phyloP scores from a whole-genome alignment of 2,329 filamentous ascomycete genomes.

The Dendrostoma leiphaemia region DNA sequence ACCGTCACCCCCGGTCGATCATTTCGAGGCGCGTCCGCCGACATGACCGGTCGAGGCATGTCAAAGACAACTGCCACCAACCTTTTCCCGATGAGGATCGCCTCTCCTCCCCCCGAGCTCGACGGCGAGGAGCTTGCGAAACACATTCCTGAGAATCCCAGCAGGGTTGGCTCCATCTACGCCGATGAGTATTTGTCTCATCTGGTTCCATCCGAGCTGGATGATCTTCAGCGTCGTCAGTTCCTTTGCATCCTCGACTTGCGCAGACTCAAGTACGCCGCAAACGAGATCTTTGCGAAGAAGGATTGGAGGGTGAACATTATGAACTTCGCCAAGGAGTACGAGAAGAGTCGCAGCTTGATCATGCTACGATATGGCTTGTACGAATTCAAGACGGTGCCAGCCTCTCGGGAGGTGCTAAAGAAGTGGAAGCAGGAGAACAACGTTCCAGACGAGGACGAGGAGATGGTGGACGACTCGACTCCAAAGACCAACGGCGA shows the following conservation, averaged over 20 bases:
- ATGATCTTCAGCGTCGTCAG: slow-evolving; percentile 58
- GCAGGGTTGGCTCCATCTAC: slow-evolving; percentile 53
- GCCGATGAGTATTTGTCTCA: slow-evolving; percentile 58
- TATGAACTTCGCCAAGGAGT: slow-evolving; percentile 62
- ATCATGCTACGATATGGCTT: slow-evolving; percentile 61
- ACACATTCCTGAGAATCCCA: slow-evolving; percentile 52
- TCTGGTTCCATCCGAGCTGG: slow-evolving; percentile 55
- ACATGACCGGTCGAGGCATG: slow-evolving; percentile 49
- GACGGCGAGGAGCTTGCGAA: slow-evolving; percentile 54
- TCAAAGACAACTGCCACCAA: slow-evolving; percentile 48
- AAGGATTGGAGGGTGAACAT: slow-evolving; percentile 65
- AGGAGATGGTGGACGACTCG: slow-evolving; percentile 30
- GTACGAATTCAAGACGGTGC: slow-evolving; percentile 62
- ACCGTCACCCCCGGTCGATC: slow-evolving; percentile 42
- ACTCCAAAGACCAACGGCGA: slow-evolving; percentile 31
- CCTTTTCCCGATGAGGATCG: slow-evolving; percentile 58
- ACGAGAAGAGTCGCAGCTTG: slow-evolving; percentile 61
- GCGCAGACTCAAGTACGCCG: slow-evolving; percentile 59
- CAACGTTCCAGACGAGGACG: slow-evolving; percentile 50
- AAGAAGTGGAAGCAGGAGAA: slow-evolving; percentile 58
- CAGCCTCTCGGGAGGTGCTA: slow-evolving; percentile 55
- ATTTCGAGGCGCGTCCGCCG: slow-evolving; percentile 43
- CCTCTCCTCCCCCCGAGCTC: slow-evolving; percentile 54
- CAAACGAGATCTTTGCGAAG: slow-evolving; percentile 57
- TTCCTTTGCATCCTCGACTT: slow-evolving; percentile 64